Evolutionary conservation across 179 eudicot species (phyloP), one percentile per base, ranked within the genome.

Genomic region (Carnegiea gigantea): DNA sequence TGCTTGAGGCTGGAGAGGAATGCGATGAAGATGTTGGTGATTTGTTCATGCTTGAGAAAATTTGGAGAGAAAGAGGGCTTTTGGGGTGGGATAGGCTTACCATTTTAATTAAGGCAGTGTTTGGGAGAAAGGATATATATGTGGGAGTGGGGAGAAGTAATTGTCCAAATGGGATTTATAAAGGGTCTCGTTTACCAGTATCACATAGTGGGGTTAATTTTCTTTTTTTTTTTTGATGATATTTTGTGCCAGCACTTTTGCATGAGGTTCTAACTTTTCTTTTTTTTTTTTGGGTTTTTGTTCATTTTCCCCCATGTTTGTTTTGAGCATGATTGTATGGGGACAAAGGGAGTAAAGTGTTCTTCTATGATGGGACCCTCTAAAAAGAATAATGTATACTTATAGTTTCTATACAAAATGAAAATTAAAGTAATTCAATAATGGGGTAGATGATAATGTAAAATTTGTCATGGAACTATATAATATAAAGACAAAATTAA

Each of bases 1-100:
- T 89, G 76, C 88, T 84, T 79, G 76, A 84, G 76, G 76, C 85
- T 62, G 82, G 60, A 11, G 88, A 71, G 17, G 92, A 62, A 9
- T 84, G 57, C 1, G 85, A 51, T 3, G 84, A 30, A 18, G 73
- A 30, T 65, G 84, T 20, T 74, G 83, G 62, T 38, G 87, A 74
- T 65, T 82, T 85, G 83, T 82, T 40, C 44, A 40, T 40, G 6
- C 75, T 78, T 75, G 84, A 79, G 75, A 85, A 85, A 21, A 85
- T 85, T 60, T 85, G 87, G 77, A 85, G 80, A 70, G 85, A 85
- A 2, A 53, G 28, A 65, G 85, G 85, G 83, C 79, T 85, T 77
- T 82, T 82, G 28, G 78, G 81, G 51, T 82, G 83, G 3, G 83
- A 59, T 67, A 83, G 72, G 33, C 78, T 85, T 26, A 85, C 87